Base-by-base conservation (phyloP, 192 early-diverging fungal genomes). In the Blastocladiella britannica region DNA sequence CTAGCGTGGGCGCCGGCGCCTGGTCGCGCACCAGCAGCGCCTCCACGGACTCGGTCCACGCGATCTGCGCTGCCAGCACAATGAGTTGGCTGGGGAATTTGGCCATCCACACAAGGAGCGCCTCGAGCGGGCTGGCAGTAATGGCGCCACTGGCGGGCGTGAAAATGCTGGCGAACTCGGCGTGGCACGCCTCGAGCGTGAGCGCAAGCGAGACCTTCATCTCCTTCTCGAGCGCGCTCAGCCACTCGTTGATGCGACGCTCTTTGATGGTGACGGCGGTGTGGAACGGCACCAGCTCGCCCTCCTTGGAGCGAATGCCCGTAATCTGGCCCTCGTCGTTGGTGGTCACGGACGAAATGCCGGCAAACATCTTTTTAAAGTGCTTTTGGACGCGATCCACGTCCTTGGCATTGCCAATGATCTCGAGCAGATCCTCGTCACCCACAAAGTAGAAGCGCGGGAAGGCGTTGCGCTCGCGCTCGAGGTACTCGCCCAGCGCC, bases 361-460 rank as follows among this genome's bases (percentile, higher is more conserved):
- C 96, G 9, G 93, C 90, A 83, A 99, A 99, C 93, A 99, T 97
- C 74, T 97, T 99, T 66, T 91, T 91, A 70, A 99, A 83, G 66
- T 99, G 96, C 63, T 95, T 96, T 64, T 97, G 91, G 60, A 97
- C 92, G 31, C 92, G 82, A 23, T 79, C 64, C 52, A 97, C 81
- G 61, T 97, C 93, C 66, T 95, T 92, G 63, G 84, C 80, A 67
- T 97, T 99, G 63, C 96, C 94, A 59, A 99, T 90, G 58, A 99
- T 94, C 73, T 99, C 93, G n/a, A 99, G 82, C 71, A 99, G 63
- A 72, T 99, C 96, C 70, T 99, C 96, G 64, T 99, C 96, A 67
- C 93, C 96, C 28, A 99, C 91, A 83, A 99, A 99, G 77, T 99
- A 99, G 77, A 99, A 99, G 9, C 96, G 86, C 28, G 96, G 91